Percentiles rank a stretch among this genome's conserved stretches.
Conservation (phyloP, 441 rosid genomes). For the Gossypium trilobum region DNA sequence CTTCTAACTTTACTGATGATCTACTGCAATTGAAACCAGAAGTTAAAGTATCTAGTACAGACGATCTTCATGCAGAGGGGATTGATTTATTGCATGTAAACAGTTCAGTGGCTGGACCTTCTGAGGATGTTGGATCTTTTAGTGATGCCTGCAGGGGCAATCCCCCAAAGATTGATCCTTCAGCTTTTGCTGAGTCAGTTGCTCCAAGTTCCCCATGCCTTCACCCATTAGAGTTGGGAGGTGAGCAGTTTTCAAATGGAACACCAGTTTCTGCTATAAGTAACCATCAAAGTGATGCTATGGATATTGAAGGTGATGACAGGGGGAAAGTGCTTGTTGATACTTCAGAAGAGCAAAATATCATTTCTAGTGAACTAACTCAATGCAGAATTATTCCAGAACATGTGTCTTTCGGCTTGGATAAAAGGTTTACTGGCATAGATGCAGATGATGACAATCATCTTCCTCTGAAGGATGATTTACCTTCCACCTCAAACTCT, state of each 20-base stretch:
- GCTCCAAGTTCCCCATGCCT: constrained; percentile 20
- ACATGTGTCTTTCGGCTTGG: constrained; percentile 17
- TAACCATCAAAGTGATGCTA: constrained; percentile 23
- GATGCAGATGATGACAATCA: constrained; percentile 20
- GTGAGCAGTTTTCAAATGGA: constrained; percentile 30
- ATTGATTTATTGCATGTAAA: constrained; percentile 14
- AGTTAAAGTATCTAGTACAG: constrained; percentile 19
- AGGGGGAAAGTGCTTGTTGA: constrained; percentile 24
- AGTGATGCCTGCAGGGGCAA: constrained; percentile 28
- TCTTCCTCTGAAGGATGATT: constrained; percentile 23
- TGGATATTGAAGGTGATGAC: constrained; percentile 25
- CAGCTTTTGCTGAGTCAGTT: constrained; percentile 24
- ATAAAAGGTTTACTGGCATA: constrained; percentile 20
- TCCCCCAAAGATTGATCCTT: constrained; percentile 23
- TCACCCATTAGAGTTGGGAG: constrained; percentile 22
- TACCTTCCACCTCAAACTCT: constrained; percentile 25
- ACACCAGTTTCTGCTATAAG: constrained; percentile 19
- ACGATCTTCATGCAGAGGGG: constrained; percentile 16
- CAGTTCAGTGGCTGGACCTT: constrained; percentile 23
- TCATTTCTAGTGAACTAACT: constrained; percentile 20
- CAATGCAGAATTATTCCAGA: constrained; percentile 24
- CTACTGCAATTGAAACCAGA: constrained; percentile 21
- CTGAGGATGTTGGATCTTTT: constrained; percentile 23
- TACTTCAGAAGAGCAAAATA: constrained; percentile 28
- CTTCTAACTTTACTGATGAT: constrained; percentile 21